Base-by-base conservation (phyloP, 225 moss, liverwort and hornwort species). In the Polytrichum commune region DNA sequence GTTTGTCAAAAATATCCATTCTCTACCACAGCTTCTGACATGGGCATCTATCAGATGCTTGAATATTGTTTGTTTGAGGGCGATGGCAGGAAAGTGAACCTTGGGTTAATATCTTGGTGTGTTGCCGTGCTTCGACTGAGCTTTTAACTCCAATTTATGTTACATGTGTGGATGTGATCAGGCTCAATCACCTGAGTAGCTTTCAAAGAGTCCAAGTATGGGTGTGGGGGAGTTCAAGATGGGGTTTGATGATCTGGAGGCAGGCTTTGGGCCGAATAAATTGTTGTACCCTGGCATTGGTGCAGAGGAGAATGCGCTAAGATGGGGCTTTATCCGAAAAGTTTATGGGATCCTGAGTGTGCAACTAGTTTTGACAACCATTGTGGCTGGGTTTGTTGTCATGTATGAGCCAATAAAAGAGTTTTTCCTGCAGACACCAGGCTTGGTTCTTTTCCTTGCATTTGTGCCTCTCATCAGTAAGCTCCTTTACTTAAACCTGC, bases 271-370 rank as follows among this genome's bases (percentile, higher is more conserved):
- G 32, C 79, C 77, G 29, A 55, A 79, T 57, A 25, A 65, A 22
- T 74, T 80, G 73, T 75, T 96, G 84, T 96, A 96, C 67, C 96
- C 96, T 6, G 91, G 91, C 72, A 84, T 93, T 62, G 65, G 84
- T 4, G 84, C 73, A 8, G 96, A 93, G 20, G 96, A 96, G 13
- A 90, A 82, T 76, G 71, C 75, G 19, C 61, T 96, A 29, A 80
- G 96, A 83, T 96, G 96, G 96, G 90, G 87, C 19, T 96, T 96
- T 68, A 87, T 96, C 66, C 78, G 96, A 62, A 96, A 93, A 78
- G 96, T 96, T 18, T 96, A 96, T 64, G 89, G 93, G 27, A 96
- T 96, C 8, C 67, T 96, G 68, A 96, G 90, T 77, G 90, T 90
- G 27, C 96, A 96, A 78, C 81, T 96, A 74, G 69, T 96, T 38